Percentiles rank a stretch among this genome's conserved stretches.
phyloP scores from a whole-genome alignment of 192 early-diverging fungal species.

The Podila minutissima region DNA sequence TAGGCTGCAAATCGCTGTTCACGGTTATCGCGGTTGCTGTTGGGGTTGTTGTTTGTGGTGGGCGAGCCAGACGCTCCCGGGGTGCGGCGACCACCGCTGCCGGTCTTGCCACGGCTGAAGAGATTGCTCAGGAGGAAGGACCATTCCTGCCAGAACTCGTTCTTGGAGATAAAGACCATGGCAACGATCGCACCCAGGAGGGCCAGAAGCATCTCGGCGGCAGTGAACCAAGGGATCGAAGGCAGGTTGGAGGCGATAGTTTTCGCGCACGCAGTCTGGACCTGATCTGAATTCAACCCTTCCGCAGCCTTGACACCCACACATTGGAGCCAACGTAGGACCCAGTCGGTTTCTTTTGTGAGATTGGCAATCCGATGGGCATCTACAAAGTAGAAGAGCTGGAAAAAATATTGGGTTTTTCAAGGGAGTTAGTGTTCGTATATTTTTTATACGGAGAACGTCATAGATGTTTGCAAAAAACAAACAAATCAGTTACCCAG shows the following conservation, averaged over 20 bases:
- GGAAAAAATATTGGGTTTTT: neutral
- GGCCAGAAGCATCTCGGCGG: conserved; percentile 30
- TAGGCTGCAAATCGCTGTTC: neutral
- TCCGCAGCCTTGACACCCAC: neutral
- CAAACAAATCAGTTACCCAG: conserved; percentile 19
- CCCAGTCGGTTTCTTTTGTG: conserved; percentile 7
- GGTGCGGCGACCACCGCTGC: conserved; percentile 2
- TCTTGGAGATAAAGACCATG: conserved; percentile 31
- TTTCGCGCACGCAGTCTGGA: conserved; percentile 20
- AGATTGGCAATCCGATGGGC: conserved; percentile 12
- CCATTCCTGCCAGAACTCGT: conserved; percentile 47
- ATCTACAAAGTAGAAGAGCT: conserved; percentile 46
- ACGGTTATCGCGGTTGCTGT: neutral
- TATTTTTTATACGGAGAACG: neutral
- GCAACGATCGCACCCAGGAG: conserved; percentile 23
- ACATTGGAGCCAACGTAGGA: conserved; percentile 20
- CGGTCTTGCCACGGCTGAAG: conserved; percentile 17
- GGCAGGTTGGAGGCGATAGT: conserved; percentile 8
- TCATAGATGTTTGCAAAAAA: neutral
- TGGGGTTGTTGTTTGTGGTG: neutral
- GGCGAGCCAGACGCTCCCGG: neutral
- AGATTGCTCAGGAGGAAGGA: conserved; percentile 6
- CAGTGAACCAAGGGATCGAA: conserved; percentile 35
- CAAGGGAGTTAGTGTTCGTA: neutral
- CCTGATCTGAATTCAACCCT: conserved; percentile 9